phyloP scores from a whole-genome alignment of 805 yeast species.

The Myxozyma vanderwaltii region DNA sequence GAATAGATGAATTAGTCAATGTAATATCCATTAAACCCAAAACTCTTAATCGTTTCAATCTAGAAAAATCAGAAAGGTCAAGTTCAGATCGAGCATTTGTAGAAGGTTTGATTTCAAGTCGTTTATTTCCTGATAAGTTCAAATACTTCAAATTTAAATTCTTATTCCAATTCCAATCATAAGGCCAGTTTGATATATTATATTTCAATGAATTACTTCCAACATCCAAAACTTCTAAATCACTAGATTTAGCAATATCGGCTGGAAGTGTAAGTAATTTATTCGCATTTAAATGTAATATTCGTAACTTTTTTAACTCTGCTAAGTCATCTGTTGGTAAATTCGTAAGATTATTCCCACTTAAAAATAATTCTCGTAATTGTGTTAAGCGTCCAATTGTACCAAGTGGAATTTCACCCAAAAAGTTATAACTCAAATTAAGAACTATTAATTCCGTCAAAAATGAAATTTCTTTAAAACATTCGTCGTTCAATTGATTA shows the following conservation, averaged over 20 bases:
- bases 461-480: slow-evolving; percentile 65
- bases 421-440: slow-evolving; percentile 81
- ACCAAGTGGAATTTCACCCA: slow-evolving; percentile 81
- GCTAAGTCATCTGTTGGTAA: slow-evolving; percentile 87
- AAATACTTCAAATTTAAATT: slow-evolving; percentile 74
- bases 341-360: slow-evolving; percentile 79
- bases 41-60: slow-evolving; percentile 66
- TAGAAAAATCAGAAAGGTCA: slow-evolving; percentile 64
- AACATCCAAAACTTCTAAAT: slow-evolving; percentile 75
- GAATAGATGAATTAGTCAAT: slow-evolving; percentile 80
- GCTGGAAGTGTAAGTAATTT: slow-evolving; percentile 85
- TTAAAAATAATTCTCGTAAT: slow-evolving; percentile 67
- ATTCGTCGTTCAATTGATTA: slow-evolving; percentile 77
- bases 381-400: slow-evolving; percentile 57
- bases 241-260: slow-evolving; percentile 69
- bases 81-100: slow-evolving; percentile 48
- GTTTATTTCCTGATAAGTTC: slow-evolving; percentile 88
- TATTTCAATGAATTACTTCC: slow-evolving; percentile 89
- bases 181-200: slow-evolving; percentile 90
- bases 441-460: slow-evolving; percentile 61
- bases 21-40: slow-evolving; percentile 96
- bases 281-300: slow-evolving; percentile 77
- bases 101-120: slow-evolving; percentile 81
- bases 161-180: slow-evolving; percentile 97
- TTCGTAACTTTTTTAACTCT: slow-evolving; percentile 56